These are phyloP conservation scores for Sporothrix mexicana DNA, from an alignment of 2,329 filamentous ascomycete genomes.

Conservation along the genomic window DNA sequence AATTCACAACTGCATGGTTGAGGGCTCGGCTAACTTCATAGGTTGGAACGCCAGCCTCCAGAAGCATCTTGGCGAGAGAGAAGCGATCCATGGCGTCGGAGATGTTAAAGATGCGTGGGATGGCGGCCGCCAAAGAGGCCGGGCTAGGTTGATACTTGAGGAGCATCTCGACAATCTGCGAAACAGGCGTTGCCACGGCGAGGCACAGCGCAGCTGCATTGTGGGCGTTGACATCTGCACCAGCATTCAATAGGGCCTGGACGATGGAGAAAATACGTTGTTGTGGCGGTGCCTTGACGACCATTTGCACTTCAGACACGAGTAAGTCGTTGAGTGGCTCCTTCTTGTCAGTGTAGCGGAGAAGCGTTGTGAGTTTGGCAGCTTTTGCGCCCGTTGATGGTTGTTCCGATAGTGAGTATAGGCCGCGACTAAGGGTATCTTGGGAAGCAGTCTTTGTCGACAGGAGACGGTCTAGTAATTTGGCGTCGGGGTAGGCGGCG, in stretches of 20 bases:
- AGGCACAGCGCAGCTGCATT: slow-evolving; percentile 58
- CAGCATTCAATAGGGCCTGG: slow-evolving; percentile 54
- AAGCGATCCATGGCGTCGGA: slow-evolving; percentile 58
- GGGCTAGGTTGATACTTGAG: slow-evolving; percentile 51
- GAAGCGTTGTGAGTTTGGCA: slow-evolving; percentile 56
- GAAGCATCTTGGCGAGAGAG: slow-evolving; percentile 56
- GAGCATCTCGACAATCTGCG: slow-evolving; percentile 56
- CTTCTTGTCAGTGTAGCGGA: slow-evolving; percentile 49
- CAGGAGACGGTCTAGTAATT: slow-evolving; percentile 56
- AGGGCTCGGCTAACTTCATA: slow-evolving; percentile 59
- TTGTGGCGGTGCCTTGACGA: slow-evolving; percentile 48
- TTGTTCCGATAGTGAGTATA: slow-evolving; percentile 52
- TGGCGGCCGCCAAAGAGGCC: slow-evolving; percentile 54
- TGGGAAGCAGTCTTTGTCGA: slow-evolving; percentile 53
- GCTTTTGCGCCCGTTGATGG: slow-evolving; percentile 55
- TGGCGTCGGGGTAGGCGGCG: slow-evolving; percentile 52
- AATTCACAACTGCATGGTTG: slow-evolving; percentile 55
- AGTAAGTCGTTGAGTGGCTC: slow-evolving; percentile 54
- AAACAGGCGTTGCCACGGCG: slow-evolving; percentile 55
- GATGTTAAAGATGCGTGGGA: slow-evolving; percentile 60
- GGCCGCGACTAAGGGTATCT: slow-evolving; percentile 51
- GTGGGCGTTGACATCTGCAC: slow-evolving; percentile 61
- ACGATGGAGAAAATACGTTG: slow-evolving; percentile 53
- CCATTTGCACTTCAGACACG: slow-evolving; percentile 56
- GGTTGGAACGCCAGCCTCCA: slow-evolving; percentile 56